phyloP scores from a whole-genome alignment of 2,329 filamentous ascomycete species.

The Curvularia sp. region DNA sequence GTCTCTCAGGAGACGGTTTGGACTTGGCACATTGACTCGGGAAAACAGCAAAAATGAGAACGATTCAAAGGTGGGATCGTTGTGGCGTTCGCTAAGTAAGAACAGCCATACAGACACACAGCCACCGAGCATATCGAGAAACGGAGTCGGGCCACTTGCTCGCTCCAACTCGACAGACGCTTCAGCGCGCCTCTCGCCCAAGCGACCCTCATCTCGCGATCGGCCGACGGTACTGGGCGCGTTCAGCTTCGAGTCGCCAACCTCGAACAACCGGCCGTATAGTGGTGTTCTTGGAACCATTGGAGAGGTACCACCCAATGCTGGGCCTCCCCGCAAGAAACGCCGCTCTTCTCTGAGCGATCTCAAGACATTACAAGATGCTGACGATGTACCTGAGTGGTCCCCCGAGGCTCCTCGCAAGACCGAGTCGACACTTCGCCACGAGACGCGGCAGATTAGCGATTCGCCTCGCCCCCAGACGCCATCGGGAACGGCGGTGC shows the following conservation, averaged over 20 bases:
- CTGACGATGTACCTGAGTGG: conserved; percentile 52
- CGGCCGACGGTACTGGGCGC: conserved; percentile 57
- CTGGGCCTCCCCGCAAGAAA: conserved; percentile 66
- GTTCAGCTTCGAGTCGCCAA: conserved; percentile 57
- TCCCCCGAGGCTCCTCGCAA: conserved; percentile 48
- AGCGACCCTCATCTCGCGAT: conserved; percentile 64
- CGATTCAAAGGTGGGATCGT: conserved; percentile 73
- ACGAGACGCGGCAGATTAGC: conserved; percentile 34
- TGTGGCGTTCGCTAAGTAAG: conserved; percentile 91
- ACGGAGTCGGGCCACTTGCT: conserved; percentile 58
- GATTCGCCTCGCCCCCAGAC: conserved; percentile 44
- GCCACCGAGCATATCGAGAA: conserved; percentile 69
- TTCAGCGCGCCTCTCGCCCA: conserved; percentile 61
- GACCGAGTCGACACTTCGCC: conserved; percentile 31
- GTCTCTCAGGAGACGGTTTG: conserved; percentile 83
- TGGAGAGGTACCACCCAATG: conserved; percentile 54
- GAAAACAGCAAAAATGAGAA: conserved; percentile 79
- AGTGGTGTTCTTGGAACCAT: conserved; percentile 56
- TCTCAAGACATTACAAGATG: conserved; percentile 72
- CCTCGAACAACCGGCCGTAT: conserved; percentile 41
- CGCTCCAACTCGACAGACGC: conserved; percentile 82
- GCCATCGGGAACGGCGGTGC: conserved; percentile 34
- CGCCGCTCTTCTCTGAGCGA: conserved; percentile 91
- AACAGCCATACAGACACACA: conserved; percentile 61
- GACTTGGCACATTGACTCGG: conserved; percentile 75